Evolutionary conservation across 306 rosid species (phyloP), one percentile per base, ranked within the genome.

Genomic region (Vicia villosa): DNA sequence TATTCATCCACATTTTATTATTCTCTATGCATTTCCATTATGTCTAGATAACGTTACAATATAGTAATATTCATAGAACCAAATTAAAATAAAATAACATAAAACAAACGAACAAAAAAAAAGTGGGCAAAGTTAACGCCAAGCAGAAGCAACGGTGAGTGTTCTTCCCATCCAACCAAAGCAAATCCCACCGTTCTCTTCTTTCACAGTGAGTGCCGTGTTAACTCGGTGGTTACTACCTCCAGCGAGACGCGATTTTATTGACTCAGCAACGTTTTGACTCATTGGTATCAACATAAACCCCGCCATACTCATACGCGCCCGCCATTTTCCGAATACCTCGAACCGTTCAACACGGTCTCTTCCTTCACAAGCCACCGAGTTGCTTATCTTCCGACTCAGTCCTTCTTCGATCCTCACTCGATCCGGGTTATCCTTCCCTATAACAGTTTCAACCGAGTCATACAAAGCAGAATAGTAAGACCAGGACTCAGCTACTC

Each of bases 271-370:
- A 8, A 91, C 60, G 63, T 3, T 77, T 59, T 74, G 97, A 75
- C 90, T 76, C 95, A 88, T 73, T 1, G 84, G 82, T 30, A 75
- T 88, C 50, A 74, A 51, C 80, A 63, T 79, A 76, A 94, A 94
- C 75, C 98, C 98, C 16, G 98, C 98, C 98, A 94, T 94, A 3
- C 89, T 83, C 95, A 91, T 79, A 4, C 98, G 89, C 49, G 97
- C 95, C 68, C 91, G 83, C 98, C 98, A 94, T 80, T 94, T 94
- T 1, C 98, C 98, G 1, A 83, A 91, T 5, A 94, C 97, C 41
- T 94, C 98, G 17, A 89, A 88, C 9, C 98, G 68, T 40, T 94
- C 97, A 10, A 94, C 82, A 0, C 98, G 96, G 20, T 90, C 97
- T 57, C 95, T 83, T 16, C 98, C 98, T 16, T 94, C 96, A 12